Evolutionary conservation across 305 asterid species (phyloP).

Genomic region (Rubia balearica): DNA sequence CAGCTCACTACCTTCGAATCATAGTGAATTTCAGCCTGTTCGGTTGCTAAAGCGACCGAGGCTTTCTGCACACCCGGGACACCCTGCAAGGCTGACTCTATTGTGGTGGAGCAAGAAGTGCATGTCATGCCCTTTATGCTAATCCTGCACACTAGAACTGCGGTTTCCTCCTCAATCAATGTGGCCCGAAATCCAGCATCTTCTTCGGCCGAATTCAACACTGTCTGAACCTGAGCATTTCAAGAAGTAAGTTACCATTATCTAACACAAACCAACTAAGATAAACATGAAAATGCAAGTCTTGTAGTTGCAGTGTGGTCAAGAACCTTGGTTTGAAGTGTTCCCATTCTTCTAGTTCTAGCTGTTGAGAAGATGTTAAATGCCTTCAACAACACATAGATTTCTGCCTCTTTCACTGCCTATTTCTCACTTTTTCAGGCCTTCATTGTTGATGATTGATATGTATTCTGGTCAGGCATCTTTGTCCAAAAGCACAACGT

Average conservation of each 20-base stretch:
- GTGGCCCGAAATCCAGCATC: conserved; percentile 64
- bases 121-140: conserved; percentile 71
- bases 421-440: background rate
- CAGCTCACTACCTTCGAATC: conserved; percentile 41
- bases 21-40: conserved; percentile 64
- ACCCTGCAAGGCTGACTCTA: conserved; percentile 50
- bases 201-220: conserved; percentile 57
- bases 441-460: background rate
- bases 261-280: background rate
- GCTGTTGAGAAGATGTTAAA: too few relatives aligned
- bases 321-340: background rate
- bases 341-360: background rate
- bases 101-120: conserved; percentile 68
- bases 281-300: background rate
- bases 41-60: conserved; percentile 67
- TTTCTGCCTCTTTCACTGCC: background rate
- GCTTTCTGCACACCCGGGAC: conserved; percentile 53
- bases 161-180: conserved; percentile 36
- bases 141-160: conserved; percentile 44
- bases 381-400: too few relatives aligned
- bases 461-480: background rate
- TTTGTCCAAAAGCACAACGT: background rate
- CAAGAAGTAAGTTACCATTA: background rate
- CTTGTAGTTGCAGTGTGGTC: background rate
- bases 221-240: conserved; percentile 48